phyloP scores from a whole-genome alignment of 2,329 filamentous ascomycete genomes.

The Cladorrhinum sp. region DNA sequence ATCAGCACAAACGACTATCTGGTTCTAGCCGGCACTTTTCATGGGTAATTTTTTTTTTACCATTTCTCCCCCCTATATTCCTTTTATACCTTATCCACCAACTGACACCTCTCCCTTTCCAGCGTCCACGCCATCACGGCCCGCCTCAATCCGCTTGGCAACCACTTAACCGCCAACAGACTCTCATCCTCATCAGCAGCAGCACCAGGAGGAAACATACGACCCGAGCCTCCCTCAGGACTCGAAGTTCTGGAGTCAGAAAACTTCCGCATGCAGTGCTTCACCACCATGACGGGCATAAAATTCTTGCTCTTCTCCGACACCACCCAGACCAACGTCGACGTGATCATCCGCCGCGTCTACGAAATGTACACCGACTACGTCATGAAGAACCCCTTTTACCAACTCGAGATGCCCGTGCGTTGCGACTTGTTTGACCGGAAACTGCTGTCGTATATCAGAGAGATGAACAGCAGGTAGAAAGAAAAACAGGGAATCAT shows the following conservation, averaged over 20 bases:
- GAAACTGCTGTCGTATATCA: constrained; percentile 75
- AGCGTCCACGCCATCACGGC: constrained; percentile 69
- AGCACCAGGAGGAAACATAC: constrained; percentile 31
- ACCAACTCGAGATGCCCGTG: constrained; percentile 96
- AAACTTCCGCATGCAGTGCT: constrained; percentile 93
- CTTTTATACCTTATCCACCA: neutral
- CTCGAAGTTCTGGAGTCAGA: constrained; percentile 91
- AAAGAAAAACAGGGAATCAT: constrained; percentile 19
- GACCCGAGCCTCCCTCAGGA: constrained; percentile 68
- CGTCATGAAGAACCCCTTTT: constrained; percentile 99
- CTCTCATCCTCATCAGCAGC: constrained; percentile 36
- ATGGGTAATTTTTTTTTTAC: constrained; percentile 60
- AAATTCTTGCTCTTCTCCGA: constrained; percentile 98
- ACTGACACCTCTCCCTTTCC: neutral
- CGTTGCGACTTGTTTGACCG: constrained; percentile 93
- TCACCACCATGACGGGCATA: constrained; percentile 87
- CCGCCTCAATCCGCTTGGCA: constrained; percentile 56
- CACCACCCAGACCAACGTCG: constrained; percentile 79
- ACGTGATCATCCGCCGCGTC: constrained; percentile 75
- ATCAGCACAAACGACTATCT: constrained; percentile 95
- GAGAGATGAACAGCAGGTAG: constrained; percentile 62
- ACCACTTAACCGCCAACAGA: constrained; percentile 30
- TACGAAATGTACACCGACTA: constrained; percentile 96
- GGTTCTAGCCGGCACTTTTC: constrained; percentile 94
- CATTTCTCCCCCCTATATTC: constrained; percentile 18